Base-by-base conservation (phyloP, 306 rosid genomes). In the Geum urbanum region DNA sequence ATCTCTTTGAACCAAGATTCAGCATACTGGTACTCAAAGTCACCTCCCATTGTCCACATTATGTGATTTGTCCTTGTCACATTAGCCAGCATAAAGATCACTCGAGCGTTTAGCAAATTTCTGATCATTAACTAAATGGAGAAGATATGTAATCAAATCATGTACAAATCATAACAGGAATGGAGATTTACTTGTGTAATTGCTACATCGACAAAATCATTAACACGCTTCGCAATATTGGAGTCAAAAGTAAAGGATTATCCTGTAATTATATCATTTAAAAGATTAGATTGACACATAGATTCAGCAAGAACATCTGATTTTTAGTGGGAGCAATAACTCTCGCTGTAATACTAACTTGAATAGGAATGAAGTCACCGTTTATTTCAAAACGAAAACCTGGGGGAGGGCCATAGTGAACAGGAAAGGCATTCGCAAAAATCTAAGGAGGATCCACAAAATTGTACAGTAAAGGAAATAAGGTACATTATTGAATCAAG, bases 1-100 rank as follows among this genome's bases (percentile, higher is more conserved):
- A 92, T 86, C 70, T 92, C 89, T 73, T 82, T 92, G 73, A 89
- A 92, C 97, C 96, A 92, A 57, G 87, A 63, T 72, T 92, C 96
- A 8, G 96, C 97, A 84, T 89, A 84, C 72, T 89, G 96, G 84
- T 92, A 92, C 71, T 47, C 74, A 63, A 92, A 92, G 83, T 92
- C 97, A 78, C 87, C 95, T 50, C 97, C 97, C 97, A 92, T 92
- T 55, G 97, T 92, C 91, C 91, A 92, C 96, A 92, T 89, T 37
- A 92, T 87, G 74, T 92, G 97, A 70, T 86, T 92, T 46, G 92
- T 83, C 85, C 92, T 84, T 1, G 96, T 89, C 71, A 92, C 87
- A 76, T 87, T 92, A 57, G 89, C 95, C 97, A 89, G 74, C 15
- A 67, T 16, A 72, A 54, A 60, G 58, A 58, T 24, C 58, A 52